These are phyloP conservation scores for Talaromyces pinophilus DNA, from an alignment of 2,329 filamentous ascomycete species.

Conservation along the genomic window DNA sequence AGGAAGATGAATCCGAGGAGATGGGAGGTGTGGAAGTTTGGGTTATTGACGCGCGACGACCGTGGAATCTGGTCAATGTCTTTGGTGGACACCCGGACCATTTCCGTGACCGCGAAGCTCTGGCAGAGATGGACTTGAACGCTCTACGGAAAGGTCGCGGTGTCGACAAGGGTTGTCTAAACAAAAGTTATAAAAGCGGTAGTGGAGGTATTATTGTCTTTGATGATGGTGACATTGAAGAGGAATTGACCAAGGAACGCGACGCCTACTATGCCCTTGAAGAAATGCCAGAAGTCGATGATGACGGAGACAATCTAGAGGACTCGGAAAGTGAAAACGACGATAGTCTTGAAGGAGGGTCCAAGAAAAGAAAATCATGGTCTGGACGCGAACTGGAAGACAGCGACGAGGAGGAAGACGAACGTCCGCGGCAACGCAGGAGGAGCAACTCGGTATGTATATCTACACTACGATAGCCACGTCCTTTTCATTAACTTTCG, in stretches of 20 bases:
- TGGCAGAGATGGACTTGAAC: conserved; percentile 48
- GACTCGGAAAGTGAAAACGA: conserved; percentile 58
- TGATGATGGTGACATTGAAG: conserved; percentile 92
- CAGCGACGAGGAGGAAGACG: conserved; percentile 67
- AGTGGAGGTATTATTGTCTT: conserved; percentile 90
- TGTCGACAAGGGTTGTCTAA: conserved; percentile 71
- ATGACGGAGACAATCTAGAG: conserved; percentile 64
- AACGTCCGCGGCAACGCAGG: conserved; percentile 74
- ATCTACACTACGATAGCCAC: not conserved
- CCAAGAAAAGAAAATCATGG: conserved; percentile 77
- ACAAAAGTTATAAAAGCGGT: conserved; percentile 70
- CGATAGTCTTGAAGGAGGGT: conserved; percentile 33
- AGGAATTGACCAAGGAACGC: conserved; percentile 71
- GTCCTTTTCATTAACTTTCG: conserved; percentile 24
- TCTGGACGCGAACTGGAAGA: conserved; percentile 70
- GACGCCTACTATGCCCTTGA: conserved; percentile 82
- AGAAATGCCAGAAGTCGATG: conserved; percentile 87
- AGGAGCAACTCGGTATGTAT: conserved; percentile 78
- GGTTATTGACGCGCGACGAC: conserved; percentile 86
- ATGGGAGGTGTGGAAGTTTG: conserved; percentile 90
- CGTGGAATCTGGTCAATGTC: conserved; percentile 93
- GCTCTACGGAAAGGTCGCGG: conserved; percentile 59
- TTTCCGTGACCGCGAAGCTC: conserved; percentile 49
- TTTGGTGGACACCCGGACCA: conserved; percentile 67
- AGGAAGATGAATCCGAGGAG: conserved; percentile 61